Base-by-base conservation (phyloP, 2,329 filamentous ascomycete species). In the Fusarium phyllophilum region DNA sequence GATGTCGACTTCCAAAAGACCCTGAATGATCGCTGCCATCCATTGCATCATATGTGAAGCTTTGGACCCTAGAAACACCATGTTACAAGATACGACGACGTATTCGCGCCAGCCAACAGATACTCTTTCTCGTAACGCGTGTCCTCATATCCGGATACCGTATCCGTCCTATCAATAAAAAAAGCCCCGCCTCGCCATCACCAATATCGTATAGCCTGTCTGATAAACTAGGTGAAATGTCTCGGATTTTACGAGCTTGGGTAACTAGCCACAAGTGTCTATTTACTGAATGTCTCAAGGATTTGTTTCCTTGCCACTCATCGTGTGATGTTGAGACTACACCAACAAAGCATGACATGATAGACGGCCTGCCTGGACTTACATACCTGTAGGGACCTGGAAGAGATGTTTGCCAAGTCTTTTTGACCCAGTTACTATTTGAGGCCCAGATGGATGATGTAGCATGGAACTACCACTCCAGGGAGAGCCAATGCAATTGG, bases 171-270 rank as follows among this genome's bases (percentile, higher is more conserved):
- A 15, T 56, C 26, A 17, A 26, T 6, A n/a, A 24, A 34, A 31
- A 36, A 62, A 18, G 29, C 41, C 41, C 44, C 58, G 49, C 69
- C 42, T n/a, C 42, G 49, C 29, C 49, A 38, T 69, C 49, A 31
- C 36, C 22, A n/a, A 41, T n/a, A 48, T 36, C 48, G 36, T 49
- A 42, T 60, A 69, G 41, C 48, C 34, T 49, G 38, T 48, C 45
- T 59, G 48, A 45, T 36, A 49, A 61, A 57, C 66, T 45, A 44
- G 51, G 58, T 36, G 22, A 51, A 44, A 61, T 74, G 66, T 59
- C 58, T 70, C 59, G 29, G 66, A 36, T 41, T 66, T 58, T 55
- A 26, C 46, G 34, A 26, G 54, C 42, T 13, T 29, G 46, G 41
- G 42, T 34, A 55, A 41, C 55, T 33, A 49, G 48, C 54, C 65